Base-by-base conservation (phyloP, 257 asterid species). In the Penstemon barbatus region DNA sequence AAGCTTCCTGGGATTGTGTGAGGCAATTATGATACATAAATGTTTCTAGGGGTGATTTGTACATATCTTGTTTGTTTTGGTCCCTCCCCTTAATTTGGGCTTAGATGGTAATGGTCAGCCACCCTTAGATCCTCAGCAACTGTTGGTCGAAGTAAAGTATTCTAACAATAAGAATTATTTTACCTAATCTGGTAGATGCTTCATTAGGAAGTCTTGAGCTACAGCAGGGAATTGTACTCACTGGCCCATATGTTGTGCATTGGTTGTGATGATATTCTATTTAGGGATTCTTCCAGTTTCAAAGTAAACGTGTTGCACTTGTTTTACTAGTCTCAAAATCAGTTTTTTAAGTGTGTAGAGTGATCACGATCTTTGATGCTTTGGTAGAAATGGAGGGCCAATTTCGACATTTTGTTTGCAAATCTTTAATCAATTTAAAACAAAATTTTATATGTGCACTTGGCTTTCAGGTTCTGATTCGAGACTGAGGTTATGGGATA, bases 401-500 rank as follows among this genome's bases (percentile, higher is more conserved):
- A 41, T 48, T 37, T 8, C 55, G 11, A 46, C 66, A 59, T 48
- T 43, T 63, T 25, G 4, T 62, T 39, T n/a, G 36, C 40, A 39
- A 25, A 50, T 48, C 33, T 12, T 36, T 42, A 33, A 61, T 44
- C 10, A 4, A 36, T 33, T 40, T 2, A 33, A 43, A 57, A 19
- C 33, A 25, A 25, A 25, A 25, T 1, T 0, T 71, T 51, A 1
- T 57, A 71, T 61, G 15, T 60, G 45, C 68, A 55, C 64, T 57
- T 50, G 67, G 55, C 71, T 79, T 78, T 70, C 91, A 89, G 99
- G 99, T 76, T 90, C 99, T 75, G 99, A 90, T 87, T 90, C 99
- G 42, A 86, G 99, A 83, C 74, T 93, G 80, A 90, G 96, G 80
- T 75, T 93, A 78, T 93, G 97, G 99, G 99, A 93, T 75, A 81